Evolutionary conservation across 1,284 basidiomycete genomes (phyloP), one percentile per base, ranked within the genome.

Genomic region (Fereydounia khargensis): DNA sequence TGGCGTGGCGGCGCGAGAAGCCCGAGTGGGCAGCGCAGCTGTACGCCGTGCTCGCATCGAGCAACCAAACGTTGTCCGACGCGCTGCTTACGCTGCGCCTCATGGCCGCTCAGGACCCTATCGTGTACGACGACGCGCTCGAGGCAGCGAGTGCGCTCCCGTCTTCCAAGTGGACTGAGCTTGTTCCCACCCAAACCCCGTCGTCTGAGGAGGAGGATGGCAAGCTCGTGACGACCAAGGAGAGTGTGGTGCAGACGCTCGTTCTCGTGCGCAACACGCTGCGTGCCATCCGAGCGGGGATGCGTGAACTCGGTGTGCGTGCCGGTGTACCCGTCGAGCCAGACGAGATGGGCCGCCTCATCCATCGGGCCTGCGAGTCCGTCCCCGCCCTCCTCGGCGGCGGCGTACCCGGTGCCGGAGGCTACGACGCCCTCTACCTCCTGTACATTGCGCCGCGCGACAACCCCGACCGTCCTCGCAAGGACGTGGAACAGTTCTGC

Each of bases 331-430:
- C 89, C 9, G 92, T 99, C 57, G 95, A 99, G 76, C 95, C 95
- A 1, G 77, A 80, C 6, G 85, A 89, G 76, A 95, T 98, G 78
- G 91, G 89, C 0, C 78, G 80, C 28, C 81, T 99, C n/a, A 82
- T 99, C 36, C 85, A 96, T 71, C 80, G 81, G 6, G 94, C 89
- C 61, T 80, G 86, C 20, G 79, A 82, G 14, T 32, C 62, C 5
- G 81, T 86, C 48, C 82, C 85, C 1, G 95, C 94, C 32, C 85
- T 97, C 3, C 81, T 98, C 24, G 91, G 89, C 8, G 92, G 91
- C 28, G 94, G 94, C 23, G 94, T 98, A 4, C 95, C 95, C 1
- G 94, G 94, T 13, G 92, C 95, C 21, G 95, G 95, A 4, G 95
- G 95, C 1, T 98, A 89, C 76, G 95, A 99, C 73, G 95, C 95